Percentiles rank a stretch among this genome's conserved stretches.
Conservation (phyloP, 2,329 filamentous ascomycete genomes). For the Geosmithia flava region DNA sequence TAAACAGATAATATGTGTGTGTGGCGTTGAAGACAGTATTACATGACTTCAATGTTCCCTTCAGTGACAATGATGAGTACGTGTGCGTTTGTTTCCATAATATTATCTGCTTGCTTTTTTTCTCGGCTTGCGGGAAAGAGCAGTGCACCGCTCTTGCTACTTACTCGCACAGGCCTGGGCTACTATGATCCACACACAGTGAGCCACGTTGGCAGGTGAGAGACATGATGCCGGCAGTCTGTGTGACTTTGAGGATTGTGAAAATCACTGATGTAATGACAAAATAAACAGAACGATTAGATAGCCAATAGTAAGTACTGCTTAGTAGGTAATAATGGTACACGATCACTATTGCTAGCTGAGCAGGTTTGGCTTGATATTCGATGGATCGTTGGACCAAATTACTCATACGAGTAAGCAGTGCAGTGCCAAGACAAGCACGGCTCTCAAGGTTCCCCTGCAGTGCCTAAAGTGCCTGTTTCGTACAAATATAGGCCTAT, state of each 20-base stretch:
- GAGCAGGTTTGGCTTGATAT: not conserved
- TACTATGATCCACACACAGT: not conserved
- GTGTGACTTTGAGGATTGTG: not conserved
- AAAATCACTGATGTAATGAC: not conserved
- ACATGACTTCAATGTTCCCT: not conserved
- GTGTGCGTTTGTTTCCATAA: not conserved
- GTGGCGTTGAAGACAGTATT: too few species aligned
- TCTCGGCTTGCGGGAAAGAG: not conserved
- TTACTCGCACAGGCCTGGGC: not conserved
- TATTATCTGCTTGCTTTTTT: not conserved
- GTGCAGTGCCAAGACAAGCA: not conserved
- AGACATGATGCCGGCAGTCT: not conserved
- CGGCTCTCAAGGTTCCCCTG: too few species aligned
- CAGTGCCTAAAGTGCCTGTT: too few species aligned
- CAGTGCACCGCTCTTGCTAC: not conserved
- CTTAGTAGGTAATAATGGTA: too few species aligned
- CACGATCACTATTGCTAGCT: too few species aligned
- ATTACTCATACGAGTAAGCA: not conserved
- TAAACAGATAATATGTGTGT: too few species aligned
- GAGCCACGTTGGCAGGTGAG: not conserved
- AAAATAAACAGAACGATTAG: not conserved
- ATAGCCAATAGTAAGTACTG: too few species aligned
- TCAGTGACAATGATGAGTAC: not conserved
- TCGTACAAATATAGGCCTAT: not conserved
- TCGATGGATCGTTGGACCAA: not conserved